phyloP scores from a whole-genome alignment of 768 basidiomycete genomes.

The Podaxis sp. region DNA sequence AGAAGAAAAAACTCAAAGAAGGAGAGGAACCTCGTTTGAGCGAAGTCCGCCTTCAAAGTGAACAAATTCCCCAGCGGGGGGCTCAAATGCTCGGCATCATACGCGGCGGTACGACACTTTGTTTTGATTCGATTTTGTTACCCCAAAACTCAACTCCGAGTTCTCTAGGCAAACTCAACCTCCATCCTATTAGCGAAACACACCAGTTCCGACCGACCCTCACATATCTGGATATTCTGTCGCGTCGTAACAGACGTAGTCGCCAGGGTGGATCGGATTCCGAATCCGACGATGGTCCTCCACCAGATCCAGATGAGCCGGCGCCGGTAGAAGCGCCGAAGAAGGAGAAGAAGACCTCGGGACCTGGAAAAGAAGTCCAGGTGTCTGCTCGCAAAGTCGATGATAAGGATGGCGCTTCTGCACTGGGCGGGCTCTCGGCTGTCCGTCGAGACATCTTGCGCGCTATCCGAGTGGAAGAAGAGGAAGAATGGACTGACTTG shows the following conservation, averaged over 20 bases:
- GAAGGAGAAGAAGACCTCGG: constrained; percentile 59
- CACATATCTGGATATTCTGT: constrained; percentile 74
- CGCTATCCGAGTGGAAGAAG: constrained; percentile 72
- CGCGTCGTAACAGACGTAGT: constrained; percentile 56
- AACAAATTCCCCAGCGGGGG: constrained; percentile 63
- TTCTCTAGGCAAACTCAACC: constrained; percentile 60
- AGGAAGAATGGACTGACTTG: constrained; percentile 71
- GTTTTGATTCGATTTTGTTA: not conserved
- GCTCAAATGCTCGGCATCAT: constrained; percentile 77
- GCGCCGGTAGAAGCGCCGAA: constrained; percentile 41
- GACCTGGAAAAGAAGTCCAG: constrained; percentile 74
- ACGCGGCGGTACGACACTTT: constrained; percentile 52
- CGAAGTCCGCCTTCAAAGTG: constrained; percentile 73
- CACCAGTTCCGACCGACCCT: constrained; percentile 83
- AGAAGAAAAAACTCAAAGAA: constrained; percentile 43
- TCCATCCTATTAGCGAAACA: constrained; percentile 75
- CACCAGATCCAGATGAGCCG: constrained; percentile 76
- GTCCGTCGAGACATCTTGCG: constrained; percentile 76
- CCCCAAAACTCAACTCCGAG: not conserved
- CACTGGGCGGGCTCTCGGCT: constrained; percentile 66
- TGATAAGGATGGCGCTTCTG: constrained; percentile 49
- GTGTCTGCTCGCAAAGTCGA: constrained; percentile 71
- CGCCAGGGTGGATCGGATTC: constrained; percentile 56
- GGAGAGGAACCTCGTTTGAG: constrained; percentile 58
- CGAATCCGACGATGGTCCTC: constrained; percentile 77